phyloP scores from a whole-genome alignment of 2,329 filamentous ascomycete species.

The Pestalotiopsis sp. region DNA sequence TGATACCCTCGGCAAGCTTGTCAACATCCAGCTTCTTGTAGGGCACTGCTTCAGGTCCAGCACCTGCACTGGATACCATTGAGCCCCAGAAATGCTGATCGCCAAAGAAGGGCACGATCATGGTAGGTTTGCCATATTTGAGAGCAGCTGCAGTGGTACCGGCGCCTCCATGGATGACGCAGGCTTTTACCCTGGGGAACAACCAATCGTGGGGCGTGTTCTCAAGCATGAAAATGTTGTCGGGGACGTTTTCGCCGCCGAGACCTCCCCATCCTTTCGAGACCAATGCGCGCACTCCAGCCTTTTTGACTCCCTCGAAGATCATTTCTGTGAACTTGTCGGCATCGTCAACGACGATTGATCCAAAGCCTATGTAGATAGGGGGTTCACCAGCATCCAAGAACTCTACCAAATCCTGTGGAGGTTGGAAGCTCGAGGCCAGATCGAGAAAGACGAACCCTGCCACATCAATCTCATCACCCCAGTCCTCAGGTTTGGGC shows the following conservation, averaged over 20 bases:
- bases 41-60: conserved; percentile 68
- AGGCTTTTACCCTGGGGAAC: conserved; percentile 67
- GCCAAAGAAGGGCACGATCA: conserved; percentile 80
- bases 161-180: conserved; percentile 77
- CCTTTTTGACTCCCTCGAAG: conserved; percentile 66
- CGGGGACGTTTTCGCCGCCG: conserved; percentile 61
- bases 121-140: conserved; percentile 71
- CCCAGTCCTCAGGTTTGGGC: conserved; percentile 71
- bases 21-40: conserved; percentile 69
- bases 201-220: conserved; percentile 80
- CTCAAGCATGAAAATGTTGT: conserved; percentile 71
- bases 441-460: conserved; percentile 80
- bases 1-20: conserved; percentile 71
- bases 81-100: conserved; percentile 80
- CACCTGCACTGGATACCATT: conserved; percentile 66
- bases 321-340: conserved; percentile 71
- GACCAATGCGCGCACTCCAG: conserved; percentile 71
- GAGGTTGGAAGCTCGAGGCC: conserved; percentile 63
- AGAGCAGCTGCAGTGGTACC: conserved; percentile 76
- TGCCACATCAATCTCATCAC: conserved; percentile 70
- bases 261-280: conserved; percentile 78
- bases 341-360: conserved; percentile 75
- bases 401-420: conserved; percentile 57
- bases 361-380: conserved; percentile 77
- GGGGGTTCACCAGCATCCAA: conserved; percentile 59